Conservation (phyloP, 768 basidiomycete genomes). For the Kwoniella europaea region DNA sequence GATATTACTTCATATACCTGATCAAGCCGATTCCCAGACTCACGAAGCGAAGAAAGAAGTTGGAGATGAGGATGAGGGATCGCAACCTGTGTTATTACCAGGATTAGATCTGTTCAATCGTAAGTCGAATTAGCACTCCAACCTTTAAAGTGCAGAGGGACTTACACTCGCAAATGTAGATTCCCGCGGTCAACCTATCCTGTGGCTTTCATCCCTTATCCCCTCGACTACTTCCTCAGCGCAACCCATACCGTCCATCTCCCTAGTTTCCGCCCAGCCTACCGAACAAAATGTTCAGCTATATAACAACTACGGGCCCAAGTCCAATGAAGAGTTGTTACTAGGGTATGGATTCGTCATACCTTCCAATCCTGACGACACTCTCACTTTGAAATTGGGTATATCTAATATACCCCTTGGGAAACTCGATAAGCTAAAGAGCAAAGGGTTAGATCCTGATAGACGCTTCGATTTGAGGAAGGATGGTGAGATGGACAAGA, state of each 20-base stretch:
- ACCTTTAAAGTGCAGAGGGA: no score
- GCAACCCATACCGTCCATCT: slow-evolving; percentile 61
- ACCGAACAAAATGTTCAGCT: slow-evolving; percentile 65
- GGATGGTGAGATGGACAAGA: slow-evolving; percentile 48
- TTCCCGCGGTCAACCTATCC: slow-evolving; percentile 75
- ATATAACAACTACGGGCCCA: slow-evolving; percentile 90
- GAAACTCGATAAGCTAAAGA: slow-evolving; percentile 28
- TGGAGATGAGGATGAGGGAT: slow-evolving; percentile 35
- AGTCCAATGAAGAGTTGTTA: slow-evolving; percentile 86
- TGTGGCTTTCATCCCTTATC: slow-evolving; percentile 68
- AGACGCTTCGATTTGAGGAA: slow-evolving; percentile 40
- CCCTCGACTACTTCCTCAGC: slow-evolving; percentile 14
- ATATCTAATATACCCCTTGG: slow-evolving; percentile 53
- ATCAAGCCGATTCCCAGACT: slow-evolving; percentile 60
- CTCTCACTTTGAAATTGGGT: slow-evolving; percentile 77
- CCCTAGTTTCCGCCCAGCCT: slow-evolving; percentile 66
- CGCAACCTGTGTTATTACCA: slow-evolving; percentile 79
- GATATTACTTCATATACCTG: slow-evolving; percentile 67
- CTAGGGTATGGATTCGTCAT: slow-evolving; percentile 90
- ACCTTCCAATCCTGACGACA: slow-evolving; percentile 79
- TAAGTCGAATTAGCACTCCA: slow-evolving; percentile 2
- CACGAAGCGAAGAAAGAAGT: slow-evolving; percentile 23
- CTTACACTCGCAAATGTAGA: slow-evolving; percentile 54
- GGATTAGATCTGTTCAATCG: slow-evolving; percentile 85
- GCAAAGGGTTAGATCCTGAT: slow-evolving; percentile 64